Evolutionary conservation across 495 filamentous ascomycete genomes (phyloP).

Genomic region (Neurospora discreta): DNA sequence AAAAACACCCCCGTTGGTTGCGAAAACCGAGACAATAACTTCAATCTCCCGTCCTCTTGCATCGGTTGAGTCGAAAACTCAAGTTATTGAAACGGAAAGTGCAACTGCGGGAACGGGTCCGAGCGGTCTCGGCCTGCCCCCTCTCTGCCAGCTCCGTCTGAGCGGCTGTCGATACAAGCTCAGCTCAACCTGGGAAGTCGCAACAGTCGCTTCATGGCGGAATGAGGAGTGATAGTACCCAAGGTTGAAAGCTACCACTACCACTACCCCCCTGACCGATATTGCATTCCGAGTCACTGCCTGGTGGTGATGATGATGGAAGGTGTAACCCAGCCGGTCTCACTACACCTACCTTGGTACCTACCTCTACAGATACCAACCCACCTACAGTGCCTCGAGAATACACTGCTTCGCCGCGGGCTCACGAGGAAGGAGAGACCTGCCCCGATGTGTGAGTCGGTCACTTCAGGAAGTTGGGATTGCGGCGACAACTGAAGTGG

Average conservation of each 20-base stretch:
- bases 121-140: neutral
- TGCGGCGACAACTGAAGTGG: neutral
- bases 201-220: neutral
- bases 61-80: neutral
- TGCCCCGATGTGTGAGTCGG: neutral
- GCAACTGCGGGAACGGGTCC: neutral
- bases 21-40: neutral
- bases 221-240: neutral
- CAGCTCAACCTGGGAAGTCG: neutral
- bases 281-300: neutral
- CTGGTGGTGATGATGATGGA: neutral
- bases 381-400: too few species aligned
- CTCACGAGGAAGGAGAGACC: neutral
- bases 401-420: neutral
- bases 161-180: neutral
- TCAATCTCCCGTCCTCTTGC: neutral
- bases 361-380: too few species aligned
- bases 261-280: neutral
- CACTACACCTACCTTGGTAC: neutral
- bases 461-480: neutral
- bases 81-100: neutral
- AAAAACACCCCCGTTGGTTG: neutral
- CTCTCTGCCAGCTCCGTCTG: neutral
- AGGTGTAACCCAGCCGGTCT: neutral
- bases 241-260: neutral